Conservation (phyloP, 2,329 filamentous ascomycete species). For the Arthroderma sp. region DNA sequence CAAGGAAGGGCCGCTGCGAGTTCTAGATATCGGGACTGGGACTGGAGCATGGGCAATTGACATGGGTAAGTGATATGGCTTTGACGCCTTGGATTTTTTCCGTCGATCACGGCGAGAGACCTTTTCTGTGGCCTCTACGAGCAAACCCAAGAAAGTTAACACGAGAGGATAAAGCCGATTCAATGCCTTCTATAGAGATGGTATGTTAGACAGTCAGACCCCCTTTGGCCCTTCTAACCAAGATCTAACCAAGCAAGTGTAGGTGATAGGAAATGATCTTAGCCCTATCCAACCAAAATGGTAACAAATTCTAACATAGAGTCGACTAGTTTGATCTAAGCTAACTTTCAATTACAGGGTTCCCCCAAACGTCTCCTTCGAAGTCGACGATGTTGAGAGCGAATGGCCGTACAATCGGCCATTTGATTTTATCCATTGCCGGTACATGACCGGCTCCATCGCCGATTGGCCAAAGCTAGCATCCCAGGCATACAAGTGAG, state of each 20-base stretch:
- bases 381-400: conserved; percentile 49
- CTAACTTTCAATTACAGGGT: conserved; percentile 27
- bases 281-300: conserved; percentile 10
- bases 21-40: conserved; percentile 42
- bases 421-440: conserved; percentile 46
- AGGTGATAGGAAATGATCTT: conserved; percentile 11
- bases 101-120: too few relatives aligned
- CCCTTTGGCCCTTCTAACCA: too few relatives aligned
- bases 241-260: too few relatives aligned
- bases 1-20: conserved; percentile 21
- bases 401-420: conserved; percentile 42
- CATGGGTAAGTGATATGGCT: neutral
- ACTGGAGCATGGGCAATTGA: conserved; percentile 32
- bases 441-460: conserved; percentile 39
- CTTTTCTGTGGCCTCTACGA: too few relatives aligned
- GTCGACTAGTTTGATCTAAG: conserved; percentile 9
- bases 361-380: conserved; percentile 48
- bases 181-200: too few relatives aligned
- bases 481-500: conserved; percentile 2
- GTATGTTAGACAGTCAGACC: too few relatives aligned
- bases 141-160: too few relatives aligned
- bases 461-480: conserved; percentile 33
- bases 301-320: neutral
- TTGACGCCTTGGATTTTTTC: too few relatives aligned
- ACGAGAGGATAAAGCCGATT: too few relatives aligned